Percentiles rank a stretch among this genome's conserved stretches.
These are phyloP conservation scores for Cicer chorassanicum DNA, from an alignment of 306 rosid genomes.

Conservation along the genomic window DNA sequence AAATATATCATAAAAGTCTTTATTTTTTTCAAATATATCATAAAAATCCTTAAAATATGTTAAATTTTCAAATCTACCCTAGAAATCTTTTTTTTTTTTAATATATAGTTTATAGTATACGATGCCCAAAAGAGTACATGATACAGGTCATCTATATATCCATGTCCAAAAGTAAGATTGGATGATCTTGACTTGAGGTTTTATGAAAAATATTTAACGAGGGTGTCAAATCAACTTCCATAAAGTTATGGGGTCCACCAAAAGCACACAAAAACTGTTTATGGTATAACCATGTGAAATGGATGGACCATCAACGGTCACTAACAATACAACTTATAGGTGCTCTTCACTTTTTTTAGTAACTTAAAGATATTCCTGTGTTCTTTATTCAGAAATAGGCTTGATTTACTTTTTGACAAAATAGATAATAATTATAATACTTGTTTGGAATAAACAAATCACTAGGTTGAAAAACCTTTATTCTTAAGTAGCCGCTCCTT, in stretches of 20 bases:
- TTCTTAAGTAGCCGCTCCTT: not conserved
- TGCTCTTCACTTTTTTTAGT: not conserved
- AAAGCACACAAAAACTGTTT: constrained; percentile 12
- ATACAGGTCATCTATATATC: not conserved
- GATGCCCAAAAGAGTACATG: too few species aligned
- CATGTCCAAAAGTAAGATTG: not conserved
- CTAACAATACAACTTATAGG: not conserved
- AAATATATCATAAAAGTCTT: too few species aligned
- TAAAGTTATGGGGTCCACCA: constrained; percentile 21
- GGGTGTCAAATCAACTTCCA: not conserved
- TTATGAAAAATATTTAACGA: not conserved
- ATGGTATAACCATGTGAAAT: not conserved
- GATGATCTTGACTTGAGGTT: constrained; percentile 1
- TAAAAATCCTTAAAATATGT: too few species aligned
- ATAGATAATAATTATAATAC: not conserved
- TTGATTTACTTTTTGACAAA: constrained; percentile 7
- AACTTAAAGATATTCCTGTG: not conserved
- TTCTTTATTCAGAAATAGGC: not conserved
- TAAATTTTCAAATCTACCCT: too few species aligned
- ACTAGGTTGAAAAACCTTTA: not conserved
- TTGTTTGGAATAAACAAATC: not conserved
- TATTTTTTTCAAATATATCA: too few species aligned
- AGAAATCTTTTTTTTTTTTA: too few species aligned
- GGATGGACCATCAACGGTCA: not conserved
- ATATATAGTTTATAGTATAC: too few species aligned